Conservation (phyloP, 1,139 yeast genomes). For the Schwanniomyces etchellsii region DNA sequence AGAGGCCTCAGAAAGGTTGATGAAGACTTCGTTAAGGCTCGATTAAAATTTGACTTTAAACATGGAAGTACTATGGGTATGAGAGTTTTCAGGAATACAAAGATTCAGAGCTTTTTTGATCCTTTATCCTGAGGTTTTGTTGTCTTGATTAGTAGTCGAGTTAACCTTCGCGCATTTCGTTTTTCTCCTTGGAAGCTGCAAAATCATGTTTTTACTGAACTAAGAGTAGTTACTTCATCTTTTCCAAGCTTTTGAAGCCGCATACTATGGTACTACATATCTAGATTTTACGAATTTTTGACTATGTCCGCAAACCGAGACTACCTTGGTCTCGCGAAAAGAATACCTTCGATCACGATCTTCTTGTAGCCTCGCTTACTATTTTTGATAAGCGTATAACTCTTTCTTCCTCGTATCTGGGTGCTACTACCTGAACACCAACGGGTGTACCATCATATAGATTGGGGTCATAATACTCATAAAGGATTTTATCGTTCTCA, state of each 20-base stretch:
- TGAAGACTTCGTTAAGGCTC: conserved; percentile 21
- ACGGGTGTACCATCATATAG: conserved; percentile 54
- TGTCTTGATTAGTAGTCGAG: too few species aligned
- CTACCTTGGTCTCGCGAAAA: too few species aligned
- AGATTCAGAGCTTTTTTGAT: conserved; percentile 45
- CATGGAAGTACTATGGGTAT: conserved; percentile 51
- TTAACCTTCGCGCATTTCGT: too few species aligned
- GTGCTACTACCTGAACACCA: conserved; percentile 48
- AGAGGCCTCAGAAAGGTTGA: conserved; percentile 19
- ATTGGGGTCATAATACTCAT: conserved; percentile 17
- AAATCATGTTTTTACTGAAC: too few species aligned
- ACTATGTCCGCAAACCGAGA: too few species aligned
- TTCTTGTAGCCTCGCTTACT: not conserved
- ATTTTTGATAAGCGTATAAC: conserved; percentile 1
- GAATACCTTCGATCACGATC: too few species aligned
- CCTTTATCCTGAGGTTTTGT: conserved; percentile 33
- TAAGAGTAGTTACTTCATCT: too few species aligned
- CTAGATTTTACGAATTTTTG: too few species aligned
- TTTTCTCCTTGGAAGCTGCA: too few species aligned
- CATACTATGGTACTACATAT: too few species aligned
- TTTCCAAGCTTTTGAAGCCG: too few species aligned
- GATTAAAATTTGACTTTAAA: conserved; percentile 27
- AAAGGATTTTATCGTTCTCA: conserved; percentile 4
- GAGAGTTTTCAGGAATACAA: conserved; percentile 49
- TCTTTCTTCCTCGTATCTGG: conserved; percentile 4